Evolutionary conservation across 2,329 filamentous ascomycete species (phyloP), one percentile per base, ranked within the genome.

Genomic region (Diplodia sapinea): DNA sequence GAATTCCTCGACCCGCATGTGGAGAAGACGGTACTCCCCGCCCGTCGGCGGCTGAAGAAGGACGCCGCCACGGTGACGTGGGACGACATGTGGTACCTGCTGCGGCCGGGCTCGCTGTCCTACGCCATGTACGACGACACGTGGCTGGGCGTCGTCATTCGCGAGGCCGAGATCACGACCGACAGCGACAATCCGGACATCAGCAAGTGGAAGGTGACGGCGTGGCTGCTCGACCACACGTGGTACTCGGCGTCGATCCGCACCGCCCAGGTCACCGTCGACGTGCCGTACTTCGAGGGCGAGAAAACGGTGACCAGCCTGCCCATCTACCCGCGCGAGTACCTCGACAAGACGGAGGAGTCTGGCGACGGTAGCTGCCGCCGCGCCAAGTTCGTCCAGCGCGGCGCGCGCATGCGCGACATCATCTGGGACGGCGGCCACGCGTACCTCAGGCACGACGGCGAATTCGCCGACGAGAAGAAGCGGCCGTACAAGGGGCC

Each of bases 51-150:
- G 1, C 65, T 67, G 15, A 52, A 67, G 56, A 67, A 59, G 47
- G 55, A 61, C 9, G 38, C 43, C 20, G 43, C 65, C 3, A 67
- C 65, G 0, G 51, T 50, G 26, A 62, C 55, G 1, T 67, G 31
- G 20, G 49, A 67, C 9, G 65, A 67, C 55, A 13, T 67, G 13
- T 67, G 65, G 65, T 67, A 67, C 33, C 55, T 67, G 26, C 47
- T 67, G 6, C 55, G 65, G 2, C 65, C 65, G 4, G 55, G 65
- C 5, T 17, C 55, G 43, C 65, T 67, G 2, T 40, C 65, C 1
- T 67, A 67, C 49, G 36, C 31, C n/a, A 13, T 7, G 15, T 9
- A 43, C 4, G 65, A 67, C 11, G 33, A 31, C 5, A 29, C n/a
- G 13, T 20, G 20, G 55, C 20, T 67, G 11, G 65, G 65, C 8